Base-by-base conservation (phyloP, 352 stramenopile genomes). In the Pythium phragmitis region DNA sequence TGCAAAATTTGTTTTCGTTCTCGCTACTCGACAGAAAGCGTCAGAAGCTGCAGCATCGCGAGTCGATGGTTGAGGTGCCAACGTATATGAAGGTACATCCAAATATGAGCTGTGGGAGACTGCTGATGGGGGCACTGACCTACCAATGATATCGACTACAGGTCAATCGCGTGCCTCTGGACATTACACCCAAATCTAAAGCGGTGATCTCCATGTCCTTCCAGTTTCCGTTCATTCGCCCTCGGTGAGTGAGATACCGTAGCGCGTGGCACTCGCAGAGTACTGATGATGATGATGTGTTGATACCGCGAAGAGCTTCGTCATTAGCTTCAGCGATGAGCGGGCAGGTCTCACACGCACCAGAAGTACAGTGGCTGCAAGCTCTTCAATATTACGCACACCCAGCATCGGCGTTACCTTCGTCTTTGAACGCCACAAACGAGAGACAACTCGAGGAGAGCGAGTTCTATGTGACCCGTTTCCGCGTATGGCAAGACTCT, bases 331-430 rank as follows among this genome's bases (percentile, higher is more conserved):
- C 50, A 68, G 69, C 21, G 72, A 79, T 57, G 69, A 72, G 19
- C 36, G 70, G n/a, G 26, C 16, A 55, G 9, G 6, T 56, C 8
- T 53, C 50, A 26, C 21, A 14, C 46, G 59, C 57, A 43, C 55
- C 68, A 55, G 72, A 73, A 11, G 63, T 87, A n/a, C 78, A 70
- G 41, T 93, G 84, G 84, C 74, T 90, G 8, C 68, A 76, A 33
- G 77, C 80, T 7, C 70, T 88, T 45, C 77, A 82, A 33, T 91
- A 90, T 56, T 93, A 87, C 47, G 64, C 74, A n/a, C 74, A 91
- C 39, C 84, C 84, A 11, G 80, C 77, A 28, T 68, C 81, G 4
- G 39, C 79, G 0, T 55, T 91, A 3, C 82, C 84, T 11, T 60
- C 74, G 13, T 88, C 71, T 11, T 67, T 88, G n/a, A 70, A 78